Evolutionary conservation across 208 protist species (phyloP).

Genomic region (Phytomonas francai): DNA sequence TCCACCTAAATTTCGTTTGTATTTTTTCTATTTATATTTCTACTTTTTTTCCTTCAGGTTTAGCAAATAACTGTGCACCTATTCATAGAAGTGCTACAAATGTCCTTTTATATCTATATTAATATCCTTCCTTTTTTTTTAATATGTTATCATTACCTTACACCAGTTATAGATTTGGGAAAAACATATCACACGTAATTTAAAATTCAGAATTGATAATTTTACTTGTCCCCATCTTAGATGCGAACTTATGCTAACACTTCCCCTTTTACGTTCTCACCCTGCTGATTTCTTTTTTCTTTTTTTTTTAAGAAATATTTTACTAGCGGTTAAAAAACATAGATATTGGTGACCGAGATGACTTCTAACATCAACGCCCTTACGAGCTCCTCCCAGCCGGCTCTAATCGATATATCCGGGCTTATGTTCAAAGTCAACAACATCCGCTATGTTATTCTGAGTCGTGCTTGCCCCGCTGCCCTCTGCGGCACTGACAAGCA

Average conservation of each 20-base stretch:
- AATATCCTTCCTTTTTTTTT: constrained; percentile 6
- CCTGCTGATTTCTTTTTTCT: neutral
- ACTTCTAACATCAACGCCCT: neutral
- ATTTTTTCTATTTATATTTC: constrained; percentile 12
- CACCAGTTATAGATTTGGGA: neutral
- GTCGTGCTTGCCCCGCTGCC: constrained; percentile 3
- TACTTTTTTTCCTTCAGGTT: constrained; percentile 1
- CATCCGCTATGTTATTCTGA: neutral
- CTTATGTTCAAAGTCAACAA: neutral
- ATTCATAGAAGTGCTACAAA: constrained; percentile 7
- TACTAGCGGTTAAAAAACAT: neutral
- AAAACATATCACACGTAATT: neutral
- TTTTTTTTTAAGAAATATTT: constrained; percentile 5
- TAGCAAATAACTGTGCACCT: neutral
- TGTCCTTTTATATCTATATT: constrained; percentile 5
- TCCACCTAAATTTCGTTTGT: neutral
- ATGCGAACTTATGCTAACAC: neutral
- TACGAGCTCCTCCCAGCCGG: neutral
- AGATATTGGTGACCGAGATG: neutral
- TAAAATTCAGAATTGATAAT: neutral
- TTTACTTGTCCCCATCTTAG: neutral
- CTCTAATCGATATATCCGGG: neutral
- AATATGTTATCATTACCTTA: constrained; percentile 1
- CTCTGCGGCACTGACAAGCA: constrained; percentile 13
- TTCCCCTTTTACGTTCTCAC: neutral